A percentile compares a stretch with the other conserved stretches of the same genome.
phyloP scores from a whole-genome alignment of 148 eudicot genomes.

The Arctostaphylos glauca region DNA sequence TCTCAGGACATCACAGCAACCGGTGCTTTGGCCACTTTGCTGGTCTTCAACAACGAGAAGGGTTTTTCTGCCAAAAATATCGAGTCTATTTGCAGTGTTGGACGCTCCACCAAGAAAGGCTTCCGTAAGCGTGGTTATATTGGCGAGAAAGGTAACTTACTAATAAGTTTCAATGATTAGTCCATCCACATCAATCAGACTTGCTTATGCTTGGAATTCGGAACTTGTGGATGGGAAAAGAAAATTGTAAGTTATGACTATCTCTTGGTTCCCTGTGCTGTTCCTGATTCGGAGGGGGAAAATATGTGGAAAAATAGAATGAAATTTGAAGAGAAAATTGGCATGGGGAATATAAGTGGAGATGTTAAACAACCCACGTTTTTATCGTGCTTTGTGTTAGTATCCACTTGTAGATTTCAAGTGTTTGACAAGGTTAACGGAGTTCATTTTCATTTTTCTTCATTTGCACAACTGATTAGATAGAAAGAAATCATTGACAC shows the following conservation, averaged over 20 bases:
- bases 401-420: background rate
- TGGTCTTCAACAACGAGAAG: constrained; percentile 64
- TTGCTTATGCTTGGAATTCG: too few species aligned
- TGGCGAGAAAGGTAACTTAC: constrained; percentile 6
- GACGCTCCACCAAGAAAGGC: constrained; percentile 73
- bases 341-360: too few species aligned
- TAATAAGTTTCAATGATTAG: background rate
- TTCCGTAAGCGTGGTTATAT: constrained; percentile 39
- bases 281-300: too few species aligned
- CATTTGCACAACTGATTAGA: background rate
- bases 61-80: constrained; percentile 58
- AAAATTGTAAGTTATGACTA: background rate
- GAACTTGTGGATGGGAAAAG: background rate
- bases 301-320: too few species aligned
- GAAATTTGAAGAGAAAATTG: too few species aligned
- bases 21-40: constrained; percentile 59
- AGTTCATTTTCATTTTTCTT: background rate
- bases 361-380: background rate
- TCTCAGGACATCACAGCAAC: constrained; percentile 56
- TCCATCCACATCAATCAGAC: background rate
- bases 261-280: background rate
- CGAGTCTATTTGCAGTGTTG: constrained; percentile 64
- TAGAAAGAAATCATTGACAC: background rate
- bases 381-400: background rate
- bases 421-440: background rate